Base-by-base conservation (phyloP, 2,329 filamentous ascomycete genomes). In the Ceratocystis eucalypticola region DNA sequence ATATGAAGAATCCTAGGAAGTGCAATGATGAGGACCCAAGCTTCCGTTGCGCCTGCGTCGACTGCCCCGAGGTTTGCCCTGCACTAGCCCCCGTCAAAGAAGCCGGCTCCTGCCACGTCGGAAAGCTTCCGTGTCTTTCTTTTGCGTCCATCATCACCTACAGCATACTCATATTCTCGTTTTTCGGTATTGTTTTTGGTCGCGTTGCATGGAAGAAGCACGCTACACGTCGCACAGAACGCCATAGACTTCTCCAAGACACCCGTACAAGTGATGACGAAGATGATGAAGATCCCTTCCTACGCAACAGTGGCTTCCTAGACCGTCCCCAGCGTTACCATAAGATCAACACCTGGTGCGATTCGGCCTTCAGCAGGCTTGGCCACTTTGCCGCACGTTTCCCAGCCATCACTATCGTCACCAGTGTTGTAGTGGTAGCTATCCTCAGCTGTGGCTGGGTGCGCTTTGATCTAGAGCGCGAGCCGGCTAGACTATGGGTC, bases 401-500 rank as follows among this genome's bases (percentile, higher is more conserved):
- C 72, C 94, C 94, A 0, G 88, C 80, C 1, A 84, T 95, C 69
- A 96, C 92, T 1, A 96, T 97, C 69, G 76, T 80, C 2, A 78
- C 81, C 6, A 93, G 89, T 69, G 74, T 96, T n/a, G 65, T 94
- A 1, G 72, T 94, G 2, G 88, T 96, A 10, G 82, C 80, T 0
- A 74, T 96, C 3, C 79, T 99, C 69, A 96, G 92, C 73, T 76
- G 93, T 45, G 94, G 94, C 1, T 96, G 91, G 90, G 78, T 94
- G 67, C 84, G 84, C 57, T 99, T 99, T 72, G 82, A 89, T n/a
- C 81, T 99, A 45, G 94, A 97, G 75, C 89, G 81, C 25, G 88
- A 97, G 69, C 94, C 94, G 5, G 94, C 95, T 10, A 86, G 89
- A 61, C 79, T 99, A 7, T 99, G 94, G 94, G 94, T 99, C n/a